Base-by-base conservation (phyloP, 108 stramenopile genomes). In the Parietichytrium sp. region DNA sequence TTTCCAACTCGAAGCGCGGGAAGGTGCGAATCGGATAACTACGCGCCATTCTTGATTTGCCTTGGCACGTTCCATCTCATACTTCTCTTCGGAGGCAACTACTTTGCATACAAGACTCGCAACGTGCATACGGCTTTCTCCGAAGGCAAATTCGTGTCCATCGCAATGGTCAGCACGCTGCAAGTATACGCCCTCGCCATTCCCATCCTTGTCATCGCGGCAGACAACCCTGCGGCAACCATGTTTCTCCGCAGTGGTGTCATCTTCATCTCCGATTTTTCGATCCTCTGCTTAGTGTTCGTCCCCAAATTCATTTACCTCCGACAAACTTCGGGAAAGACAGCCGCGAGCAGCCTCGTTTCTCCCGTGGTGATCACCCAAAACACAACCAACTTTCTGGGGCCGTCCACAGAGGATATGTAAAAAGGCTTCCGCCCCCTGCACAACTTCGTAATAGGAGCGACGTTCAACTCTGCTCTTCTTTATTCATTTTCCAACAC, bases 111-210 rank as follows among this genome's bases (percentile, higher is more conserved):
- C 42, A 36, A 45, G 38, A 45, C 38, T 20, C 61, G 61, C 61
- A 72, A 72, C 38, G 45, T 72, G 61, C 36, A 72, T 27, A 42
- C 38, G 10, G 61, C 45, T 2, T 72, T 72, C 42, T 33, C 61
- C 36, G 61, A 72, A 20, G 45, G 38, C 1, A 72, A 72, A 20
- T 72, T 45, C 33, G 15, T 72, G 15, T 45, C 38, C 45, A n/a
- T 72, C 13, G 61, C 61, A n/a, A 72, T 72, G 61, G 38, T 72
- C 20, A 42, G 61, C 1, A 72, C 36, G 23, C 61, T 72, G 15
- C 61, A 72, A 27, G 61, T 72, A 6, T 42, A 45, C 20, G 10
- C 45, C 38, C 61, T 72, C 20, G 61, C 61, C 1, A n/a, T 72
- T 8, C 61, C 61, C 6, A 42, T 72, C 61, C 36, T 72, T 45